phyloP scores from a whole-genome alignment of 805 yeast genomes.

The Dipodascus geniculatus region DNA sequence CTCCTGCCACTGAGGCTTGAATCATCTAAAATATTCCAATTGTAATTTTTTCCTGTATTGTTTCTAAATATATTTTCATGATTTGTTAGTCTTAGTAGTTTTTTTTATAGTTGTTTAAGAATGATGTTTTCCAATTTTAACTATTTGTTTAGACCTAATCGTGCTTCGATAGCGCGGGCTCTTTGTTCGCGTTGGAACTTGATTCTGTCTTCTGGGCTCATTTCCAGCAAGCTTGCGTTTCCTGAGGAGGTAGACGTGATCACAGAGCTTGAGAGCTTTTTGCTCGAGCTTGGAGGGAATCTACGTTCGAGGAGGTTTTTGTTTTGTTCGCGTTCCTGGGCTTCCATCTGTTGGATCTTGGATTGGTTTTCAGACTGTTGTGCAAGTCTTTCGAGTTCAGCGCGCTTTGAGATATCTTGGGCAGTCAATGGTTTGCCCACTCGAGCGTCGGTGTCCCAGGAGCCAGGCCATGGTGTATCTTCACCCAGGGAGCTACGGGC shows the following conservation, averaged over 20 bases:
- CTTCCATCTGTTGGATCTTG: conserved; percentile 14
- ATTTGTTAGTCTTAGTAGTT: conserved; percentile 21
- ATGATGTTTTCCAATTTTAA: conserved; percentile 2
- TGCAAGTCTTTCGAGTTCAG: conserved; percentile 13
- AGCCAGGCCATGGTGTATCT: conserved; percentile 15
- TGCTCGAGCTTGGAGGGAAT: conserved; percentile 17
- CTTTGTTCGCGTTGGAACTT: conserved; percentile 85
- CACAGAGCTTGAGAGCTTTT: conserved; percentile 14
- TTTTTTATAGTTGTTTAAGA: conserved; percentile 5
- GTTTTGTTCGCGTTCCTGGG: conserved; percentile 10
- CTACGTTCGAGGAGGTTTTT: conserved; percentile 17
- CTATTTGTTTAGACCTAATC: conserved; percentile 46
- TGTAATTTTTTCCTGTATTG: conserved; percentile 3
- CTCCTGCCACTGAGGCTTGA: background rate
- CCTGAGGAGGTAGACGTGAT: conserved; percentile 15
- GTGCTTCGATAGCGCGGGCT: conserved; percentile 92
- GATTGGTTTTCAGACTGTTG: conserved; percentile 6
- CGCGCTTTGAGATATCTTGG: conserved; percentile 24
- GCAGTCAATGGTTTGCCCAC: conserved; percentile 43
- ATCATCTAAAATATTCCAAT: background rate
- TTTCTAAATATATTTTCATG: conserved; percentile 10
- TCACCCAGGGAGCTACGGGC: conserved; percentile 64
- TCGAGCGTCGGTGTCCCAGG: conserved; percentile 52
- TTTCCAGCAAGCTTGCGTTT: background rate
- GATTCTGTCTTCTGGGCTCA: conserved; percentile 44